These are phyloP conservation scores for Eimeria acervulina DNA, from an alignment of 169 alveolate species.

Conservation along the genomic window DNA sequence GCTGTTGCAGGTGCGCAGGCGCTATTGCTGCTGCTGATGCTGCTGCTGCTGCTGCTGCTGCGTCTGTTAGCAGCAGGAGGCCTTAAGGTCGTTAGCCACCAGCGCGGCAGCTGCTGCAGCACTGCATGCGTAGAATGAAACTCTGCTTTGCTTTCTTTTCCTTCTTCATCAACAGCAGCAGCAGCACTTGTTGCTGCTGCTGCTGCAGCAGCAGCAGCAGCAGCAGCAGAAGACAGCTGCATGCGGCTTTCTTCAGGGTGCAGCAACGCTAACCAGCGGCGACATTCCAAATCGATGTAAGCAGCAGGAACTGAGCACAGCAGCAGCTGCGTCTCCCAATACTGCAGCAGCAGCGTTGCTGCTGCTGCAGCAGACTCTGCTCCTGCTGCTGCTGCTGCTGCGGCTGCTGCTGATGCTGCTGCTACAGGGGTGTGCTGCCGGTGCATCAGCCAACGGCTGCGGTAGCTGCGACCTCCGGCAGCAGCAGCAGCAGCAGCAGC, in stretches of 20 bases:
- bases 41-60: slow-evolving; percentile 33
- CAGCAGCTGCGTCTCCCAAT: slow-evolving; percentile 60
- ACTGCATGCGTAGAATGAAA: background rate
- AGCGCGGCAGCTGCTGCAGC: slow-evolving; percentile 21
- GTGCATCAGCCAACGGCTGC: background rate
- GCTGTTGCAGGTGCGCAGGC: slow-evolving; percentile 90
- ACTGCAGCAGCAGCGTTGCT: slow-evolving; percentile 1
- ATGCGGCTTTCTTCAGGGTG: background rate
- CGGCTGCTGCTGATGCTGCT: slow-evolving; percentile 37
- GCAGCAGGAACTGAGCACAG: slow-evolving; percentile 29
- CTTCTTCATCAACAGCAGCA: background rate
- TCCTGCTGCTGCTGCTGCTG: background rate
- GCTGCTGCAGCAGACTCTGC: background rate
- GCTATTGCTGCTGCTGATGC: background rate
- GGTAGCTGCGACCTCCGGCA: background rate
- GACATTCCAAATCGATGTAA: background rate
- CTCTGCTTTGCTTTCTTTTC: background rate
- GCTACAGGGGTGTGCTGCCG: background rate
- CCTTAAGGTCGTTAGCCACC: slow-evolving; percentile 15
- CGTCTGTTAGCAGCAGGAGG: slow-evolving; percentile 15
- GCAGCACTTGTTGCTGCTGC: background rate
- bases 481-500: slow-evolving; percentile 43
- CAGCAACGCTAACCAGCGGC: slow-evolving; percentile 38
- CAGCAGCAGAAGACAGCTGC: slow-evolving; percentile 4
- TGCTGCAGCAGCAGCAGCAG: slow-evolving; percentile 17